Evolutionary conservation across 768 basidiomycete genomes (phyloP).

Genomic region (Cantharellus cinnabarinus): DNA sequence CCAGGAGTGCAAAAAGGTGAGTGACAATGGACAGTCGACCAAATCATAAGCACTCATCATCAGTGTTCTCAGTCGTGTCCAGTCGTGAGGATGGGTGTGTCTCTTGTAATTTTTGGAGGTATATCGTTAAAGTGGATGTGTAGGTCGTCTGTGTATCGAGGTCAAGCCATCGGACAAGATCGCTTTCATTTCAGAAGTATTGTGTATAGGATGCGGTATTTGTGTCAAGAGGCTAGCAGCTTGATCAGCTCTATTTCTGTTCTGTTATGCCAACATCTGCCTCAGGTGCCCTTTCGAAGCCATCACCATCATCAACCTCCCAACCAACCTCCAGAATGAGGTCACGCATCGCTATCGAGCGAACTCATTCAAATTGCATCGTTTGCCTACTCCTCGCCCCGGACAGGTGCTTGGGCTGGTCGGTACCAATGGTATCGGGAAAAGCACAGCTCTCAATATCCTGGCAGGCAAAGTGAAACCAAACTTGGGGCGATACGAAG

Average conservation of each 20-base stretch:
- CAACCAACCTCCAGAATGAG: constrained; percentile 87
- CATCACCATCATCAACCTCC: constrained; percentile 95
- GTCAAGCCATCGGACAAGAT: constrained; percentile 93
- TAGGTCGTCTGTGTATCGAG: constrained; percentile 96
- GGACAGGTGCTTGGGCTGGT: constrained; percentile 98
- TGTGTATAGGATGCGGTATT: constrained; percentile 99
- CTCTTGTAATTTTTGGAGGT: background rate
- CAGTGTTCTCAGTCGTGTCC: constrained; percentile 50
- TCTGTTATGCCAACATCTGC: background rate
- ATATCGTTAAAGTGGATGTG: background rate
- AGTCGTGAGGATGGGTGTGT: constrained; percentile 87
- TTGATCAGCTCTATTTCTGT: background rate
- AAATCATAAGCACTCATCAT: background rate
- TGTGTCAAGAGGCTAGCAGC: constrained; percentile 88
- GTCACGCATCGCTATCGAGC: constrained; percentile 97
- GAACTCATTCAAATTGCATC: constrained; percentile 97
- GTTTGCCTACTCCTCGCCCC: constrained; percentile 87
- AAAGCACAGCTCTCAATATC: constrained; percentile 93
- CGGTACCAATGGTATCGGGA: constrained; percentile 98
- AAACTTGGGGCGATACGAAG: constrained; percentile 91
- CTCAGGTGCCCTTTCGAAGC: constrained; percentile 95
- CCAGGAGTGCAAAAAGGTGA: constrained; percentile 93
- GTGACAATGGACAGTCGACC: background rate
- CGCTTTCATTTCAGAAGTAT: constrained; percentile 94
- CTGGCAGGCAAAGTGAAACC: constrained; percentile 94